Evolutionary conservation across 805 yeast genomes (phyloP).

Genomic region (Ogataea trehalophila): DNA sequence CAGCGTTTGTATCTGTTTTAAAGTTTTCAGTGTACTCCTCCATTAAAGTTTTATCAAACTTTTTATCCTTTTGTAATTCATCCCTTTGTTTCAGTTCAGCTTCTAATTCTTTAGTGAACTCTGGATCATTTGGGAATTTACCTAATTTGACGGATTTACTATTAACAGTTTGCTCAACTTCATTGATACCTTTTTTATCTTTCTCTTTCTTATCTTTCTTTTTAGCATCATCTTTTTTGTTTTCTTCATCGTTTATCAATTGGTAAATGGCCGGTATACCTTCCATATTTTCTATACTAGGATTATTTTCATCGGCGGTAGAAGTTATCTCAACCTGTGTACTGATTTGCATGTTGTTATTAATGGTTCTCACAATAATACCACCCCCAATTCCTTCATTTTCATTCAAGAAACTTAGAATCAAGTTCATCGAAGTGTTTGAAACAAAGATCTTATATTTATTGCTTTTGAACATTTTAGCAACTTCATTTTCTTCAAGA

Average conservation of each 20-base stretch:
- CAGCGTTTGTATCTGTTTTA: slow-evolving; percentile 45
- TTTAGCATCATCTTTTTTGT: slow-evolving; percentile 10
- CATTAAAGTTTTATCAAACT: slow-evolving; percentile 40
- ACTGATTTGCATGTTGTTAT: slow-evolving; percentile 67
- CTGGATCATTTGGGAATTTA: slow-evolving; percentile 79
- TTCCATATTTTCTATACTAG: slow-evolving; percentile 34
- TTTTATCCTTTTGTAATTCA: slow-evolving; percentile 36
- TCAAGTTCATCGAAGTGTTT: slow-evolving; percentile 76
- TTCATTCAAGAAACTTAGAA: slow-evolving; percentile 83
- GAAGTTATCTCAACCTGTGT: slow-evolving; percentile 37
- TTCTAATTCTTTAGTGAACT: slow-evolving; percentile 76
- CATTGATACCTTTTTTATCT: slow-evolving; percentile 22
- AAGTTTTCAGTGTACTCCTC: slow-evolving; percentile 61
- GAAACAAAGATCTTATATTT: slow-evolving; percentile 75
- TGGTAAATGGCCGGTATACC: slow-evolving; percentile 43
- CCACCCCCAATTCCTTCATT: slow-evolving; percentile 92
- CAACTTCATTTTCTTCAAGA: slow-evolving; percentile 74
- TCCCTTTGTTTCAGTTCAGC: slow-evolving; percentile 79
- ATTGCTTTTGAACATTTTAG: slow-evolving; percentile 66
- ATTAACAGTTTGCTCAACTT: slow-evolving; percentile 51
- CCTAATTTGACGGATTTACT: slow-evolving; percentile 76
- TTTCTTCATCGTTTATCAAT: slow-evolving; percentile 26
- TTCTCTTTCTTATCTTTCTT: slow-evolving; percentile 16
- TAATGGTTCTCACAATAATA: slow-evolving; percentile 75
- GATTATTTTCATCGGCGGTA: slow-evolving; percentile 44